Evolutionary conservation across 257 asterid species (phyloP).

Genomic region (Cruciata laevipes): DNA sequence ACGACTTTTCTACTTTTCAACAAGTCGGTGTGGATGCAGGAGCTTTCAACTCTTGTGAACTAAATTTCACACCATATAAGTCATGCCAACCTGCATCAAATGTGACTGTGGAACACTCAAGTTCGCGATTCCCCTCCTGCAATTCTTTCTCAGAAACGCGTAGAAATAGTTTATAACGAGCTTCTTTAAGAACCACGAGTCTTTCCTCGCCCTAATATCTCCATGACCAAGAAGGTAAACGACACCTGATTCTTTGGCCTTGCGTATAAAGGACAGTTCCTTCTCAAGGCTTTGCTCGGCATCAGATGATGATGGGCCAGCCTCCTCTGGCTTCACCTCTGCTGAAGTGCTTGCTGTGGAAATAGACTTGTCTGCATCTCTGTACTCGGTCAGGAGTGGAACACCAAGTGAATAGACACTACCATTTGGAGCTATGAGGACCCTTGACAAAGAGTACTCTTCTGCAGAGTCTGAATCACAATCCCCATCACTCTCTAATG

Average conservation of each 20-base stretch:
- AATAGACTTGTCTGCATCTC: constrained; percentile 40
- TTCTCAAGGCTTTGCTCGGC: constrained; percentile 77
- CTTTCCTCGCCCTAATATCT: constrained; percentile 81
- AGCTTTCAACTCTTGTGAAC: not conserved
- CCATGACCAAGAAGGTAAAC: constrained; percentile 96
- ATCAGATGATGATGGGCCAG: constrained; percentile 37
- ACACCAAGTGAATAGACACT: constrained; percentile 77
- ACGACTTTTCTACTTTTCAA: too few relatives aligned
- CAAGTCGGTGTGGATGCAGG: not conserved
- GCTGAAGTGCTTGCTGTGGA: constrained; percentile 40
- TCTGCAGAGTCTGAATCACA: constrained; percentile 60
- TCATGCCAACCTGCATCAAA: constrained; percentile 91
- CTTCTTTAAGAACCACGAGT: constrained; percentile 90
- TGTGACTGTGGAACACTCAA: constrained; percentile 86
- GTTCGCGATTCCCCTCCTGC: constrained; percentile 80
- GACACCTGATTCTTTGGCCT: constrained; percentile 80
- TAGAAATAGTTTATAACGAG: constrained; percentile 83
- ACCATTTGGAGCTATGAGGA: constrained; percentile 83
- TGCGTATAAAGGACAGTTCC: constrained; percentile 76
- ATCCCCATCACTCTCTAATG: constrained; percentile 78
- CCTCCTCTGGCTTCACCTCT: constrained; percentile 40
- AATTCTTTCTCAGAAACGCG: constrained; percentile 82
- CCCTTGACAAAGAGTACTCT: constrained; percentile 54
- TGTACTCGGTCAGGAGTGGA: constrained; percentile 75
- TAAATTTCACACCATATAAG: constrained; percentile 73